Evolutionary conservation across 306 rosid species (phyloP).

Genomic region (Vicia faba): DNA sequence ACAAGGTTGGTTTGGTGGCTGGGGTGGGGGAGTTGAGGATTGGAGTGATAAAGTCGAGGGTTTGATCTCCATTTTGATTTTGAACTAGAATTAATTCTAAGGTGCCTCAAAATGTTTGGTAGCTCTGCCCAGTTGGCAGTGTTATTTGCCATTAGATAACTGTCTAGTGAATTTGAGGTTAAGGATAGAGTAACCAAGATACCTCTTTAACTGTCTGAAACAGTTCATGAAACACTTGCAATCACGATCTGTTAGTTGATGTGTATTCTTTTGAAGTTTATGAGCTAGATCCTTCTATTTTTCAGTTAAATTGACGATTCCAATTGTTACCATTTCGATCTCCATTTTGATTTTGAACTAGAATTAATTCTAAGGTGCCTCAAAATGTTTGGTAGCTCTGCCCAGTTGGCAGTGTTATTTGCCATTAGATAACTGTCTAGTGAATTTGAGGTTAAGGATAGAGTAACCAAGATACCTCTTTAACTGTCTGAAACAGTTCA

Average conservation of each 20-base stretch:
- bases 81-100: slow-evolving; percentile 18
- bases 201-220: slow-evolving; percentile 20
- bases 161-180: slow-evolving; percentile 24
- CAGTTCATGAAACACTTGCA: slow-evolving; percentile 22
- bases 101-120: slow-evolving; percentile 22
- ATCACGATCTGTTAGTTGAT: background rate
- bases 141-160: slow-evolving; percentile 29
- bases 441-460: slow-evolving; percentile 20
- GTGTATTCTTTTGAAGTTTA: slow-evolving; percentile 9
- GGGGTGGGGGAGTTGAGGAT: too few species aligned
- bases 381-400: slow-evolving; percentile 23
- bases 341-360: background rate
- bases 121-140: slow-evolving; percentile 2
- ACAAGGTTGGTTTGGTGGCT: too few species aligned
- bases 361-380: slow-evolving; percentile 10
- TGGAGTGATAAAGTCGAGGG: too few species aligned
- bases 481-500: slow-evolving; percentile 14
- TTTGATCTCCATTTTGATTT: too few species aligned
- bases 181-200: slow-evolving; percentile 19
- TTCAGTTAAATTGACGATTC: slow-evolving; percentile 27
- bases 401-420: slow-evolving; percentile 22
- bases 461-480: slow-evolving; percentile 26
- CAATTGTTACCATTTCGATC: slow-evolving; percentile 31
- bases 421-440: slow-evolving; percentile 23
- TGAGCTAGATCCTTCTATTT: slow-evolving; percentile 10